Conservation (phyloP, 2,329 filamentous ascomycete genomes). For the Furcasterigmium furcatum region DNA sequence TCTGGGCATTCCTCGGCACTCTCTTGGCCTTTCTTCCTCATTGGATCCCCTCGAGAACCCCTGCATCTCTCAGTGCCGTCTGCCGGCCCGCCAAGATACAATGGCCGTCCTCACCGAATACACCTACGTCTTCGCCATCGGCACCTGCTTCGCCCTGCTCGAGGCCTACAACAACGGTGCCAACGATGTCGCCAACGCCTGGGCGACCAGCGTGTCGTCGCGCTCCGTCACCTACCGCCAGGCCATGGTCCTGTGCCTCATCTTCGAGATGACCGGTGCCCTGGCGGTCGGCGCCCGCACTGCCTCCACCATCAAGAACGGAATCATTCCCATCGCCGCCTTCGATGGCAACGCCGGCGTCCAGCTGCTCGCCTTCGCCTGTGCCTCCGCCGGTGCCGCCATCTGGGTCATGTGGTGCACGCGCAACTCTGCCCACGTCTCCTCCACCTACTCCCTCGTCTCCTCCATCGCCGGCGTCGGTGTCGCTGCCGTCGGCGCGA, state of each 20-base stretch:
- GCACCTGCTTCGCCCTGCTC: conserved; percentile 72
- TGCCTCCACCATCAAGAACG: conserved; percentile 77
- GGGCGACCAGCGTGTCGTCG: conserved; percentile 80
- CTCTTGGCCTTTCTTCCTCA: no score
- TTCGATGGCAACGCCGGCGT: conserved; percentile 61
- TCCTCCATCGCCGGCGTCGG: conserved; percentile 67
- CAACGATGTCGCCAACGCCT: conserved; percentile 83
- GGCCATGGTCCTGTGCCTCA: conserved; percentile 62
- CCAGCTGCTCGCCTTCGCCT: conserved; percentile 66
- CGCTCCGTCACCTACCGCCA: conserved; percentile 68
- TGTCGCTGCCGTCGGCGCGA: conserved; percentile 62
- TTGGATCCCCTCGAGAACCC: no score
- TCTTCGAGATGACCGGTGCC: conserved; percentile 68
- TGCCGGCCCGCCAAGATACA: conserved; percentile 40
- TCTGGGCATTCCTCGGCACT: no score
- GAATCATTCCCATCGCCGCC: conserved; percentile 59
- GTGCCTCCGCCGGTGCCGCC: conserved; percentile 61
- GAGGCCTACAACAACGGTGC: conserved; percentile 79
- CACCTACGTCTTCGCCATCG: conserved; percentile 71
- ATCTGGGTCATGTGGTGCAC: conserved; percentile 82
- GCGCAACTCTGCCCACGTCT: conserved; percentile 68
- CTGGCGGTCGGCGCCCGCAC: conserved; percentile 66
- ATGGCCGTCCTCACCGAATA: conserved; percentile 59
- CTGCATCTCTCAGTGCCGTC: no score
- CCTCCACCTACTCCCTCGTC: conserved; percentile 69